Conservation (phyloP, 768 basidiomycete species). For the Antrodiella citrinella region DNA sequence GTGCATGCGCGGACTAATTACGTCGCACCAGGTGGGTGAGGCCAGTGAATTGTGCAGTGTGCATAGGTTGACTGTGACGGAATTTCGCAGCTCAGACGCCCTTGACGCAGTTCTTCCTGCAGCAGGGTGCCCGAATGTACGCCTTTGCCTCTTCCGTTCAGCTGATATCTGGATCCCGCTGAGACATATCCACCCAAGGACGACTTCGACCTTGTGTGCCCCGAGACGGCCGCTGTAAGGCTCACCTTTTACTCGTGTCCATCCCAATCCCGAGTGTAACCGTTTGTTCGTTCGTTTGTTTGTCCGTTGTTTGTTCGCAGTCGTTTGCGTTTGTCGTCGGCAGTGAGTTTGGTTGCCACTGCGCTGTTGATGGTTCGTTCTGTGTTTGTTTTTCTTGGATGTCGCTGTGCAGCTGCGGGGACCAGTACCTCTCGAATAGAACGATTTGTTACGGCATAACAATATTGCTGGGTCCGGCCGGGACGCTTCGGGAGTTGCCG, state of each 20-base stretch:
- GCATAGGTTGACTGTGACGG: no score
- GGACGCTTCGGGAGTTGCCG: no score
- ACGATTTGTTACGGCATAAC: no score
- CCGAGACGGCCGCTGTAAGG: not conserved
- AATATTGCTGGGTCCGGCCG: no score
- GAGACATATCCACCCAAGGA: slow-evolving; percentile 18
- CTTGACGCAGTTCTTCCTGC: slow-evolving; percentile 48
- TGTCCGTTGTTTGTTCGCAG: not conserved
- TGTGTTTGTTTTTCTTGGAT: no score
- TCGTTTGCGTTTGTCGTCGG: no score
- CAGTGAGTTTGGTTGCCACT: no score
- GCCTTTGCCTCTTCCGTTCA: slow-evolving; percentile 32
- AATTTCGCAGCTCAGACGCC: slow-evolving; percentile 34
- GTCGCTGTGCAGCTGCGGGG: no score
- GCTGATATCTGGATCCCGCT: slow-evolving; percentile 14
- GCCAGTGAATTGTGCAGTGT: no score
- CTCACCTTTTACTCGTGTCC: not conserved
- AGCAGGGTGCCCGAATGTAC: slow-evolving; percentile 51
- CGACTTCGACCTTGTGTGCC: slow-evolving; percentile 9
- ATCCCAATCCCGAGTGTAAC: not conserved
- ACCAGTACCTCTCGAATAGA: no score
- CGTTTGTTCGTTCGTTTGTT: not conserved
- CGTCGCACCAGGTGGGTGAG: slow-evolving; percentile 64
- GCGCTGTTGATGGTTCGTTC: no score
- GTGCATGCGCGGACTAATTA: slow-evolving; percentile 70